Conservation (phyloP, 2,329 filamentous ascomycete species). For the Calonectria ilicicola region DNA sequence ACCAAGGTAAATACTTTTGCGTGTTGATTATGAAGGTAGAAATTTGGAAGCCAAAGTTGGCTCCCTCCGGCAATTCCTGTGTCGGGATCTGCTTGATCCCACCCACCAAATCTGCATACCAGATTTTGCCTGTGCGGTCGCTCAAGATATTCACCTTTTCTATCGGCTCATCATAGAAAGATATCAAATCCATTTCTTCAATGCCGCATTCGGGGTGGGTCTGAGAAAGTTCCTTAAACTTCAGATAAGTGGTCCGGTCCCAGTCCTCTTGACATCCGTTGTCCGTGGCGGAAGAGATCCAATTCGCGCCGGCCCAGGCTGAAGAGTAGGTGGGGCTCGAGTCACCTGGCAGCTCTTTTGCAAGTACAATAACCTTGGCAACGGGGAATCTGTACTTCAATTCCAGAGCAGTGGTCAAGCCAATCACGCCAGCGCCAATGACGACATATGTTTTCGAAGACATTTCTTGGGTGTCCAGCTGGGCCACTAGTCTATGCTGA, state of each 20-base stretch:
- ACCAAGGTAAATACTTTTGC: conserved; percentile 81
- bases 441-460: neutral
- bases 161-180: conserved; percentile 37
- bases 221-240: conserved; percentile 27
- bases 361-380: conserved; percentile 68
- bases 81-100: conserved; percentile 45
- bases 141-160: conserved; percentile 61
- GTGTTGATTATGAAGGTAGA: conserved; percentile 69
- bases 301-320: conserved; percentile 82
- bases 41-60: conserved; percentile 50
- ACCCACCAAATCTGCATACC: conserved; percentile 55
- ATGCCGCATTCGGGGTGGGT: conserved; percentile 69
- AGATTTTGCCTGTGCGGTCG: conserved; percentile 50
- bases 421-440: conserved; percentile 70
- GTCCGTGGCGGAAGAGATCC: conserved; percentile 67
- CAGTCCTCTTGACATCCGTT: conserved; percentile 33
- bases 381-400: conserved; percentile 62
- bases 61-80: conserved; percentile 47
- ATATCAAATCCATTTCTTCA: conserved; percentile 48
- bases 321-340: conserved; percentile 87
- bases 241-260: conserved; percentile 33
- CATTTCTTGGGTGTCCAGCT: neutral
- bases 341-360: conserved; percentile 88
- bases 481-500: neutral
- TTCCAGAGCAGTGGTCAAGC: conserved; percentile 71